These are phyloP conservation scores for Thymus mandschuricus DNA, from an alignment of 257 asterid genomes.

Conservation along the genomic window DNA sequence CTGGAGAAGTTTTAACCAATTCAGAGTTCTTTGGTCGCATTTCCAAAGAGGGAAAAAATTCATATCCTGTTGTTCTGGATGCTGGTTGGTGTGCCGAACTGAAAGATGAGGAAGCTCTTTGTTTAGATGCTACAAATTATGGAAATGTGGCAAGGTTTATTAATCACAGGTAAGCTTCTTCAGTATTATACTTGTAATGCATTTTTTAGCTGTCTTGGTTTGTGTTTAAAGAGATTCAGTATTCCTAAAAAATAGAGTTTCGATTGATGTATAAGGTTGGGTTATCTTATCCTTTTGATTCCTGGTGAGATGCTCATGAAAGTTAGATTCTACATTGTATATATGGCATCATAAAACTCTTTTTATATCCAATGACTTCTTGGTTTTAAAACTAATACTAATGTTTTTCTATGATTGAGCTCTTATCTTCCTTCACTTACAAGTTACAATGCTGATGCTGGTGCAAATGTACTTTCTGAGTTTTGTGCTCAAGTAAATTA, in stretches of 20 bases:
- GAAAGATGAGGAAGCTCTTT: slow-evolving; percentile 91
- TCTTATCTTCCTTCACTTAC: slow-evolving; percentile 20
- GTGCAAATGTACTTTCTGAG: slow-evolving; percentile 1
- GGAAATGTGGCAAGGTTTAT: slow-evolving; percentile 94
- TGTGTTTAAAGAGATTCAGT: neutral
- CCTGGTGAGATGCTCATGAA: neutral
- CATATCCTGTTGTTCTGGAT: slow-evolving; percentile 90
- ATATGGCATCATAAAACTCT: neutral
- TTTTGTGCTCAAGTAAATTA: slow-evolving; percentile 1
- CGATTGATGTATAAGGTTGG: neutral
- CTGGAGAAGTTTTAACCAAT: slow-evolving; percentile 86
- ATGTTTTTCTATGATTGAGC: neutral
- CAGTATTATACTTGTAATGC: slow-evolving; percentile 16
- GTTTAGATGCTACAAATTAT: slow-evolving; percentile 82
- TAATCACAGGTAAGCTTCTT: slow-evolving; percentile 71
- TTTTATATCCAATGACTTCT: neutral
- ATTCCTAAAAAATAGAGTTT: neutral
- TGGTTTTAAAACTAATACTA: slow-evolving; percentile 5
- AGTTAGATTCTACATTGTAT: slow-evolving; percentile 14
- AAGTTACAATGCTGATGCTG: slow-evolving; percentile 17
- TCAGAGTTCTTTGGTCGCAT: slow-evolving; percentile 77
- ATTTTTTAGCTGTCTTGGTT: slow-evolving; percentile 16
- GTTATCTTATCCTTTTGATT: neutral
- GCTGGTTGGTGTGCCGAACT: slow-evolving; percentile 83
- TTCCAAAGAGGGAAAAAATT: slow-evolving; percentile 57